Conservation (phyloP, 192 early-diverging fungal genomes). For the Kickxella alabastrina region DNA sequence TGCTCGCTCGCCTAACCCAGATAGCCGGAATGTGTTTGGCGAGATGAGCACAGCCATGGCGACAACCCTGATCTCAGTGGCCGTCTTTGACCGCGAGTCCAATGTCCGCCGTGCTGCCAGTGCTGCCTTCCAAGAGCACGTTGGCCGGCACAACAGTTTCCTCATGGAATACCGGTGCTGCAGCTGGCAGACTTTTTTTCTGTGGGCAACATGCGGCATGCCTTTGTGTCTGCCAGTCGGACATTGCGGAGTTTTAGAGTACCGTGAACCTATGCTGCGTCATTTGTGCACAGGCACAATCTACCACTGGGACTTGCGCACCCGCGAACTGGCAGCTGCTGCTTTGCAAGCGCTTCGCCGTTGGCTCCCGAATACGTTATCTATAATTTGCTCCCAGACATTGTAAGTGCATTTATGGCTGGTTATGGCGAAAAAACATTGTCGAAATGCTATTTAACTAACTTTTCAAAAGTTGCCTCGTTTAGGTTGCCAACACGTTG, state of each 20-base stretch:
- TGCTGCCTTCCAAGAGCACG: conserved; percentile 98
- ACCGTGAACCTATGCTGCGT: conserved; percentile 65
- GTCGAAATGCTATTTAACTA: too few relatives aligned
- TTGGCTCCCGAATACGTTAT: conserved; percentile 58
- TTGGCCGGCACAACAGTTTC: conserved; percentile 84
- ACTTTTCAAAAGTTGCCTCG: too few relatives aligned
- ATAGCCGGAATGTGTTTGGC: conserved; percentile 52
- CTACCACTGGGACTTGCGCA: conserved; percentile 83
- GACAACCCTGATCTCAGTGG: conserved; percentile 70
- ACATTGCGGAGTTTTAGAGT: too few relatives aligned
- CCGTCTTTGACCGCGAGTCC: conserved; percentile 89
- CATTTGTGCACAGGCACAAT: conserved; percentile 67
- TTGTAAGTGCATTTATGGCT: conserved; percentile 53
- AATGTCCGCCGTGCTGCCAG: conserved; percentile 88
- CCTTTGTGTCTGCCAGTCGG: conserved; percentile 70
- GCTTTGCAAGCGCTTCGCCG: conserved; percentile 62
- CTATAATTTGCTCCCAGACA: conserved; percentile 51
- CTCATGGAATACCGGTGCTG: conserved; percentile 90
- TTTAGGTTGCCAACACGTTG: conserved; percentile 25
- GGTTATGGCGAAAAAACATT: too few relatives aligned
- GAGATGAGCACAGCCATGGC: conserved; percentile 66
- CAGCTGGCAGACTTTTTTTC: conserved; percentile 90
- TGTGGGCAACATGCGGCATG: conserved; percentile 74
- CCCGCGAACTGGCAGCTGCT: conserved; percentile 74
- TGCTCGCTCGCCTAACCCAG: conserved; percentile 80